Conservation (phyloP, 2,329 filamentous ascomycete genomes). For the Epichloe sp. region DNA sequence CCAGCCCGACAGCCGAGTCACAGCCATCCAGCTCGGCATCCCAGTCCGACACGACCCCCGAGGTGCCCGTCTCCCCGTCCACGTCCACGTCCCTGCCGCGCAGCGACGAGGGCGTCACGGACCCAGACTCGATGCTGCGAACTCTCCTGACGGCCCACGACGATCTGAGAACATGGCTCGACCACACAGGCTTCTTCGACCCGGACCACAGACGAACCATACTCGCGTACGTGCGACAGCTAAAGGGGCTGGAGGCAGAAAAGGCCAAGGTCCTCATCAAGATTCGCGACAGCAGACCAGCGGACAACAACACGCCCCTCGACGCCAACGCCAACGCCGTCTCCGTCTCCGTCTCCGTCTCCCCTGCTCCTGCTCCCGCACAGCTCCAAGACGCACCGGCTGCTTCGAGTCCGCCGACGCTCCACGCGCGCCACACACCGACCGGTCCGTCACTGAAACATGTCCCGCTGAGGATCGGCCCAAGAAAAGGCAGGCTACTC, state of each 20-base stretch:
- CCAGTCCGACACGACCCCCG: neutral
- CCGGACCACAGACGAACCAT: conserved; percentile 7
- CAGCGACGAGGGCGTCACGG: neutral
- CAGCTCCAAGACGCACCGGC: neutral
- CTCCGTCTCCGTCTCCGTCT: neutral
- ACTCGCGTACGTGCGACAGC: conserved; percentile 8
- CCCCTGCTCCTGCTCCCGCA: neutral
- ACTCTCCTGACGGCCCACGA: conserved; percentile 4
- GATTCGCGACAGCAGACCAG: conserved; percentile 5
- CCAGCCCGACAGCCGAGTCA: neutral
- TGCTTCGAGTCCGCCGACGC: neutral
- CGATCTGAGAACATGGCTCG: conserved; percentile 14
- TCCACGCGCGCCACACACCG: neutral
- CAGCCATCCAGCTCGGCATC: neutral
- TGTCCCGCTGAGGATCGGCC: neutral
- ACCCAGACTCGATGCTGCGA: neutral
- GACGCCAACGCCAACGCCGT: neutral
- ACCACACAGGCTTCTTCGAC: conserved; percentile 15
- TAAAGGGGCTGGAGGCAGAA: conserved; percentile 11
- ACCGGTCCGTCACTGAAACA: neutral
- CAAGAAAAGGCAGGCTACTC: neutral
- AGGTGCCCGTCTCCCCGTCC: neutral
- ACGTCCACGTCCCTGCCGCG: neutral
- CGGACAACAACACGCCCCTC: neutral
- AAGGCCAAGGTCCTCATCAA: conserved; percentile 9